Conservation (phyloP, 2,329 filamentous ascomycete genomes). For the Clonostachys chloroleuca region DNA sequence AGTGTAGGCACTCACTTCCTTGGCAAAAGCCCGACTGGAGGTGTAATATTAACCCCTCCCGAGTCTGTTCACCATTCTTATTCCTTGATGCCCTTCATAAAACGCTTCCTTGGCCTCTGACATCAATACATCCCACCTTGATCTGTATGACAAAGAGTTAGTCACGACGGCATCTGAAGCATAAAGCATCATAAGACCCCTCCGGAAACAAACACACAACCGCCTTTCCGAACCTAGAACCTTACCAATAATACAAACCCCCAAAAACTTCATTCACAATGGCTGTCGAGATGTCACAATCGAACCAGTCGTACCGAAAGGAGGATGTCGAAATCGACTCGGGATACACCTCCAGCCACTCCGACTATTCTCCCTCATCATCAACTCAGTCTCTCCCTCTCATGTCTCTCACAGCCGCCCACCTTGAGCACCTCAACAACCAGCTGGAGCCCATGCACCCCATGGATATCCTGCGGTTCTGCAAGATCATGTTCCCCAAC, state of each 20-base stretch:
- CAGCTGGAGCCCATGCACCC: slow-evolving; percentile 86
- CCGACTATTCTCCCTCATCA: slow-evolving; percentile 29
- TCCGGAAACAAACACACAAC: slow-evolving; percentile 8
- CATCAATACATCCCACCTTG: too few relatives aligned
- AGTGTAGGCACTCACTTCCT: too few relatives aligned
- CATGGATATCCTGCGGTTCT: slow-evolving; percentile 89
- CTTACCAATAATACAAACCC: slow-evolving; percentile 7
- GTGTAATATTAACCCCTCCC: too few relatives aligned
- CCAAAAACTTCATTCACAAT: slow-evolving; percentile 11
- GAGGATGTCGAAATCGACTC: slow-evolving; percentile 60
- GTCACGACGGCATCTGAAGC: too few relatives aligned
- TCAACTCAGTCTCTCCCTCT: slow-evolving; percentile 53
- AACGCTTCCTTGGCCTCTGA: too few relatives aligned
- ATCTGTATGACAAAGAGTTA: too few relatives aligned
- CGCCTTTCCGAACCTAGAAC: slow-evolving; percentile 32
- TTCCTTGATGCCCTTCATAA: too few relatives aligned
- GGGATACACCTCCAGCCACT: slow-evolving; percentile 68
- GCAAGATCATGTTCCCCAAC: slow-evolving; percentile 82
- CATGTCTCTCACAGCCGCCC: slow-evolving; percentile 80
- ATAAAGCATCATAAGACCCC: too few relatives aligned
- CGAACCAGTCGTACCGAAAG: neutral
- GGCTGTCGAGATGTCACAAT: slow-evolving; percentile 15
- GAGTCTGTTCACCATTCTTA: too few relatives aligned
- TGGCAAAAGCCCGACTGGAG: too few relatives aligned
- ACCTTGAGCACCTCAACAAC: slow-evolving; percentile 86